These are phyloP conservation scores for Kodamaea kakaduensis DNA, from an alignment of 805 yeast species.

Conservation along the genomic window DNA sequence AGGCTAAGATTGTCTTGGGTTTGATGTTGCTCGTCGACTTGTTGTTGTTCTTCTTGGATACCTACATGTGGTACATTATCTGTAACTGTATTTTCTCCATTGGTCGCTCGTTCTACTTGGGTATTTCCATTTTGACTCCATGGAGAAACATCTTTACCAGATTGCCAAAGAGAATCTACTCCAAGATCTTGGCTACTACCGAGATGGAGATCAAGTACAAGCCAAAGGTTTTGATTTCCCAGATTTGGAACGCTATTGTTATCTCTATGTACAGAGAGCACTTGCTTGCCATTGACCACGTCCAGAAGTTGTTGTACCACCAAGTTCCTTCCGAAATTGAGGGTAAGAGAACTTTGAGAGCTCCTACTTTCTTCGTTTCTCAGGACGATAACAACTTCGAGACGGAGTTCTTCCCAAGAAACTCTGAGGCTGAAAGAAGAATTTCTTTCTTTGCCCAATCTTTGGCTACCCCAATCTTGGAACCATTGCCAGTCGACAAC, in stretches of 20 bases:
- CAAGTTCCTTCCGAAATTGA: constrained; percentile 98
- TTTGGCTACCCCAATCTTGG: constrained; percentile 96
- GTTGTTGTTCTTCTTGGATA: constrained; percentile 95
- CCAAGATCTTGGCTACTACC: constrained; percentile 94
- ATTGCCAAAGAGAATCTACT: constrained; percentile 97
- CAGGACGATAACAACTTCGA: constrained; percentile 95
- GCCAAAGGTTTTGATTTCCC: constrained; percentile 96
- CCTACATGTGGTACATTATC: constrained; percentile 97
- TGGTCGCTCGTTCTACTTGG: constrained; percentile 96
- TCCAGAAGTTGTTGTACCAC: constrained; percentile 93
- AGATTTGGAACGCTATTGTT: constrained; percentile 98
- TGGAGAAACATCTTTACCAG: constrained; percentile 99
- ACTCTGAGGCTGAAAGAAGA: constrained; percentile 99
- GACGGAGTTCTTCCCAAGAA: constrained; percentile 94
- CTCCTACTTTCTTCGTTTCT: constrained; percentile 97
- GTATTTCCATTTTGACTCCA: constrained; percentile 98
- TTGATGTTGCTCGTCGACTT: constrained; percentile 91
- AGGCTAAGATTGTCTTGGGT: constrained; percentile 85
- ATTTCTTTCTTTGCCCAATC: constrained; percentile 99
- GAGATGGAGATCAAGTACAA: constrained; percentile 99
- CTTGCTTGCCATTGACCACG: constrained; percentile 95
- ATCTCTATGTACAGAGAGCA: constrained; percentile 99
- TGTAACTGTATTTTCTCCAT: constrained; percentile 93
- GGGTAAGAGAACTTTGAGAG: constrained; percentile 97
- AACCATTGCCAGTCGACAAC: constrained; percentile 97